Percentiles rank a stretch among this genome's conserved stretches.
Evolutionary conservation across 345 rosid species (phyloP).

Genomic region (Odontarrhena argentea): DNA sequence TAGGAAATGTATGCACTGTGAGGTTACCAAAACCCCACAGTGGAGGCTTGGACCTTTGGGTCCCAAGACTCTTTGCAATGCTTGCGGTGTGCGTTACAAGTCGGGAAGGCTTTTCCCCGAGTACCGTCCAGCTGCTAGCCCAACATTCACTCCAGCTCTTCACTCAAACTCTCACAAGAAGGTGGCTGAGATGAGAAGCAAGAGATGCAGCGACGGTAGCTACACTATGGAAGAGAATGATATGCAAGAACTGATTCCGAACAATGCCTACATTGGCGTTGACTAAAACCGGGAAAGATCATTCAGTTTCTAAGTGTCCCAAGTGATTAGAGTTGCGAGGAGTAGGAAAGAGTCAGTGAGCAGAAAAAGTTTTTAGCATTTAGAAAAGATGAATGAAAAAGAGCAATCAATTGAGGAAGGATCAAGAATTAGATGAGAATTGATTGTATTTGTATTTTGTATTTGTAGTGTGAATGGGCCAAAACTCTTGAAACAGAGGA

Average conservation of each 20-base stretch:
- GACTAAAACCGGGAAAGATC: slow-evolving; percentile 20
- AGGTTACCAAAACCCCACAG: slow-evolving; percentile 94
- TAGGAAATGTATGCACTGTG: slow-evolving; percentile 95
- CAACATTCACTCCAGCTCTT: slow-evolving; percentile 78
- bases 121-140: slow-evolving; percentile 96
- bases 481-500: slow-evolving; percentile 39
- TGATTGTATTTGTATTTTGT: slow-evolving; percentile 42
- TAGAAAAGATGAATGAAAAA: slow-evolving; percentile 42
- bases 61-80: slow-evolving; percentile 96
- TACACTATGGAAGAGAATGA: slow-evolving; percentile 23
- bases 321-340: slow-evolving; percentile 38
- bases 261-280: slow-evolving; percentile 38
- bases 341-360: slow-evolving; percentile 44
- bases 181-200: slow-evolving; percentile 90
- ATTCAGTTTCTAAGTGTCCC: slow-evolving; percentile 14
- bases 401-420: slow-evolving; percentile 29
- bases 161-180: slow-evolving; percentile 99
- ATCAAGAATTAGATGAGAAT: slow-evolving; percentile 31
- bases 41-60: slow-evolving; percentile 99
- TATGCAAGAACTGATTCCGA: slow-evolving; percentile 36
- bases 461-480: slow-evolving; percentile 40
- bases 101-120: slow-evolving; percentile 97
- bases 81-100: slow-evolving; percentile 93
- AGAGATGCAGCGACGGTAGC: slow-evolving; percentile 37
- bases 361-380: slow-evolving; percentile 33